phyloP scores from a whole-genome alignment of 2,329 filamentous ascomycete genomes.

The Neodidymelliopsis sp. region DNA sequence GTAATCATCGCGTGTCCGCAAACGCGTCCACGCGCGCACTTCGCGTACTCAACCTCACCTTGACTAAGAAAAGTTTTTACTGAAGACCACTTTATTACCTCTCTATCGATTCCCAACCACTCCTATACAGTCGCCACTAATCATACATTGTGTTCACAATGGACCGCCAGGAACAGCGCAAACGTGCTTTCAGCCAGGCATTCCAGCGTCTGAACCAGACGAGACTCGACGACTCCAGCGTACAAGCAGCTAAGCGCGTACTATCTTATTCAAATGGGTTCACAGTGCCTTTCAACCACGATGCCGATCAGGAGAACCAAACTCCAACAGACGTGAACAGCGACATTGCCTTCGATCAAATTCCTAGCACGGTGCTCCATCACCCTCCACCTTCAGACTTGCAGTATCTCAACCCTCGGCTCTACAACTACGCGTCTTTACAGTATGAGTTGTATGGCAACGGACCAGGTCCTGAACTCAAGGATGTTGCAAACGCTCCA shows the following conservation, averaged over 20 bases:
- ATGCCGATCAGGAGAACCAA: slow-evolving; percentile 15
- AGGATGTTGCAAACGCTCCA: neutral
- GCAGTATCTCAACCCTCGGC: neutral
- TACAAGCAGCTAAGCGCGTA: slow-evolving; percentile 7
- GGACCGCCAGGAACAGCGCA: slow-evolving; percentile 17
- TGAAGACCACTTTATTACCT: neutral
- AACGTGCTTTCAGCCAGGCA: slow-evolving; percentile 28
- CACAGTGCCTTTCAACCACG: neutral
- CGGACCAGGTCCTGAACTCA: neutral
- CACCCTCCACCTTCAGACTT: neutral
- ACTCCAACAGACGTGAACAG: neutral
- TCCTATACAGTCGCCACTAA: neutral
- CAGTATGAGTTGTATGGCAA: neutral
- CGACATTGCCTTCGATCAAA: neutral
- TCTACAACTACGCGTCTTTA: neutral
- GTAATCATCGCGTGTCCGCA: neutral
- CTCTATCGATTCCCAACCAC: neutral
- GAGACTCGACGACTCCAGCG: neutral
- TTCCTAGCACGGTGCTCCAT: slow-evolving; percentile 6
- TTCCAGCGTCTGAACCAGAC: slow-evolving; percentile 13
- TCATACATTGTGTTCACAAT: neutral
- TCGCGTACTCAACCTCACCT: slow-evolving; percentile 2
- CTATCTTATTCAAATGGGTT: neutral
- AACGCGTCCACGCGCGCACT: slow-evolving; percentile 10
- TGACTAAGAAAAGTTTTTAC: neutral